Base-by-base conservation (phyloP, 305 asterid species). In the Salvia sclarea region DNA sequence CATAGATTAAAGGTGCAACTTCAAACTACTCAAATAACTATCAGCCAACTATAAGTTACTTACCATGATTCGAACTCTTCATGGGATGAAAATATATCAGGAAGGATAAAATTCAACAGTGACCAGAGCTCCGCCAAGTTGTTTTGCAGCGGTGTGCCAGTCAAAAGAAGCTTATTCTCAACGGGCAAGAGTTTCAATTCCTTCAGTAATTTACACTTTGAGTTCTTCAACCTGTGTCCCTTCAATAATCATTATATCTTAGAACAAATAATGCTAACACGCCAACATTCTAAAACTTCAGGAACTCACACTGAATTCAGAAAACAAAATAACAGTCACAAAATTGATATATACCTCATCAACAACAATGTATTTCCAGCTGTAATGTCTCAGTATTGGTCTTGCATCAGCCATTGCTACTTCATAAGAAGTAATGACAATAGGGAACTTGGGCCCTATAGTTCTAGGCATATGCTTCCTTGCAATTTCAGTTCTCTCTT, bases 61-160 rank as follows among this genome's bases (percentile, higher is more conserved):
- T 84, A 91, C 99, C 99, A 95, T 80, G 99, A 89, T 77, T 89
- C 98, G 55, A 95, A 95, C 83, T 89, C 98, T 66, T 82, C 76
- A 44, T 85, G 94, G 20, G 99, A 95, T 60, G 97, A 91, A 83
- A 95, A 92, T 48, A 92, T 86, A 79, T 95, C 98, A n/a, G 99
- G 99, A 68, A 95, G 88, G 71, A 95, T 95, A 78, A 95, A 95
- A 78, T 95, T 95, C 83, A 95, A 70, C 81, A 95, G 78, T 22
- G 99, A 88, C 99, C 99, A 95, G 47, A 95, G 97, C 85, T 92
- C 99, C 20, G 96, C 87, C 80, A 95, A 76, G 84, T 95, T 95
- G 85, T 95, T 89, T 71, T 95, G 98, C 81, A 92, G 84, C 62
- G 98, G 98, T 70, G 98, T 91, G 77, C 98, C 96, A 59, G 98